Base-by-base conservation (phyloP, 768 basidiomycete species). In the Collybia sp. region DNA sequence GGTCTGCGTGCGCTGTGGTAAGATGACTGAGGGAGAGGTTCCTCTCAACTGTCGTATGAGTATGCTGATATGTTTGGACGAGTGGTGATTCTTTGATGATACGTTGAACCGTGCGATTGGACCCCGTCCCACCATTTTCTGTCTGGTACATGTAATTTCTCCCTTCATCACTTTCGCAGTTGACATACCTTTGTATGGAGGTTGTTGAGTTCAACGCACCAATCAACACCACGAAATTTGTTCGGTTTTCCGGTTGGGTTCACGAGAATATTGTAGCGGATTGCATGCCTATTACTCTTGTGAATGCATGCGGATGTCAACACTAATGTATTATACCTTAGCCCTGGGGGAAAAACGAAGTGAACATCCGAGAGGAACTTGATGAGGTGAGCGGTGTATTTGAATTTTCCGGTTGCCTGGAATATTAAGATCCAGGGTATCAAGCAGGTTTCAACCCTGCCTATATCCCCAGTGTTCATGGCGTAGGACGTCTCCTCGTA, bases 401-500 rank as follows among this genome's bases (percentile, higher is more conserved):
- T 53, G 44, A 51, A 49, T 32, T 56, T 53, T 38, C 49, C 49
- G 34, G 38, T 51, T 25, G 45, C 47, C 5, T 33, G 41, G 36
- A 53, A 53, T 19, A 55, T 56, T 16, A 46, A 47, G 13, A 51
- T 47, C 52, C 44, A 56, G 20, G 46, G 44, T 15, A 51, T 18
- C 16, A 48, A 50, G 4, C 30, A 44, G 5, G 17, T 19, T 43
- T 56, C 40, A 13, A 51, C 41, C 18, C 39, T 19, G 0, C 49
- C 47, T 17, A 56, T 56, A 35, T 53, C 54, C 2, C 54, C 45
- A 12, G 37, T 6, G 54, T 50, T 51, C 43, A 58, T 42, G 0
- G 60, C 57, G 48, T 64, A 57, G 0, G 55, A 53, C 1, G 70
- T 43, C 38, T 75, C 72, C 33, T 70, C 64, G 43, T 76, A 76